Evolutionary conservation across 2,329 filamentous ascomycete genomes (phyloP), one percentile per base, ranked within the genome.

Genomic region (Hymenoscyphus occultus): DNA sequence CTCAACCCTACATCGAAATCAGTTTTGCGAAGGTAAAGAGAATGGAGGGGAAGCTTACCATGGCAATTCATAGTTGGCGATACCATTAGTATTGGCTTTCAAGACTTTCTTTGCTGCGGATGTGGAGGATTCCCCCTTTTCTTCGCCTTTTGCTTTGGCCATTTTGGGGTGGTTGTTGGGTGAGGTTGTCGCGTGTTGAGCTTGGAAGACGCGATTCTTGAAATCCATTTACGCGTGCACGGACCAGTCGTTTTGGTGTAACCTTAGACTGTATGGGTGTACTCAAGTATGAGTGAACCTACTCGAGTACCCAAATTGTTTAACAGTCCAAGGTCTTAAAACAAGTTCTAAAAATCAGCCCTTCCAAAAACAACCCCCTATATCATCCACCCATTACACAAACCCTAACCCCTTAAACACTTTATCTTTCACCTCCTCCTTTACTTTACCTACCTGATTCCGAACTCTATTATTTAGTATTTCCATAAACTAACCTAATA

Each of bases 1-100:
- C 80, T 99, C 95, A 67, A 99, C 95, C 95, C 94, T 97, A 39
- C 69, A 32, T 1, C 32, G 54, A 19, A 57, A 61, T 65, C 10
- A 70, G 68, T 71, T 71, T 63, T 74, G 67, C 3, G 2, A 12
- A 54, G 22, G n/a, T 2, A 39, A 61, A 45, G 28, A 22, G 40
- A 51, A n/a, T 57, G 13, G 40, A 45, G 31, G 51, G n/a, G n/a
- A 2, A 1, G 66, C 67, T 56, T 80, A 92, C 90, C 91, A 95
- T 79, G 91, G 91, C 64, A 95, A 81, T 77, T 95, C 91, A 72
- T 93, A 93, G 70, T 81, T 86, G 10, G 80, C 68, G 22, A 79
- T 78, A 59, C 81, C 83, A 70, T 82, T 85, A 3, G 83, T 76
- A 31, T 80, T 80, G 5, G 81, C 76, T 22, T 80, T 80, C 56